A percentile compares a stretch with the other conserved stretches of the same genome.
Conservation (phyloP, 2,329 filamentous ascomycete genomes). For the Trichophyton rubrum region DNA sequence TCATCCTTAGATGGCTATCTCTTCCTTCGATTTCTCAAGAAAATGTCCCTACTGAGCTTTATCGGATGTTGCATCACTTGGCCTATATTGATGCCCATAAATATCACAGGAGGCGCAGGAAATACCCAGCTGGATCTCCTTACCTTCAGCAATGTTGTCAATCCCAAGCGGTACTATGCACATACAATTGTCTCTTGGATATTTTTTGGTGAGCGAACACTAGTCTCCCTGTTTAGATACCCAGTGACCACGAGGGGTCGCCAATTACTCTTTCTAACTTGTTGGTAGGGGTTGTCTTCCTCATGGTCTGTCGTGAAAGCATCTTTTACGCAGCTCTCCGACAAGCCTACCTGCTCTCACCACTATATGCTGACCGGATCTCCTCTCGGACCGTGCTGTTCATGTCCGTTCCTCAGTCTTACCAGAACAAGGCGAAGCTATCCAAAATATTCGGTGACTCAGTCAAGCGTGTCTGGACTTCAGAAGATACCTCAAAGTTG, state of each 20-base stretch:
- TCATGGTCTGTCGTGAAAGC: conserved; percentile 71
- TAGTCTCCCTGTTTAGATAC: background rate
- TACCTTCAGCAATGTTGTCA: conserved; percentile 62
- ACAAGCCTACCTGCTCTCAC: conserved; percentile 80
- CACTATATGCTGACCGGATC: conserved; percentile 67
- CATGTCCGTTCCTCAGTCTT: conserved; percentile 66
- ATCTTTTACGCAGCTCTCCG: conserved; percentile 85
- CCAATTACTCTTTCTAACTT: background rate
- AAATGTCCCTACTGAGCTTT: conserved; percentile 64
- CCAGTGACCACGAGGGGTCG: background rate
- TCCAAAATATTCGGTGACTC: conserved; percentile 67
- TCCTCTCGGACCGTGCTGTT: conserved; percentile 84
- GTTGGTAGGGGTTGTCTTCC: conserved; percentile 55
- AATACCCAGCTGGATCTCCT: conserved; percentile 60
- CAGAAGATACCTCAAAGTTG: conserved; percentile 61
- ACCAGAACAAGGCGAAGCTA: conserved; percentile 61
- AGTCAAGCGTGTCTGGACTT: conserved; percentile 75
- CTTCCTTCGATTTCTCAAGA: conserved; percentile 75
- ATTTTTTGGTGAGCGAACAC: conserved; percentile 49
- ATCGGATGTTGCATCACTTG: conserved; percentile 73
- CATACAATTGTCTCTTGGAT: conserved; percentile 65
- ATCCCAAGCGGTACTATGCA: conserved; percentile 59
- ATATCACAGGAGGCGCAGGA: conserved; percentile 63
- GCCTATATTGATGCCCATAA: conserved; percentile 78
- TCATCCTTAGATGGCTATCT: conserved; percentile 86